Percentiles rank a stretch among this genome's conserved stretches.
phyloP scores from a whole-genome alignment of 495 filamentous ascomycete species.

The Pseudotulostoma volvatum region DNA sequence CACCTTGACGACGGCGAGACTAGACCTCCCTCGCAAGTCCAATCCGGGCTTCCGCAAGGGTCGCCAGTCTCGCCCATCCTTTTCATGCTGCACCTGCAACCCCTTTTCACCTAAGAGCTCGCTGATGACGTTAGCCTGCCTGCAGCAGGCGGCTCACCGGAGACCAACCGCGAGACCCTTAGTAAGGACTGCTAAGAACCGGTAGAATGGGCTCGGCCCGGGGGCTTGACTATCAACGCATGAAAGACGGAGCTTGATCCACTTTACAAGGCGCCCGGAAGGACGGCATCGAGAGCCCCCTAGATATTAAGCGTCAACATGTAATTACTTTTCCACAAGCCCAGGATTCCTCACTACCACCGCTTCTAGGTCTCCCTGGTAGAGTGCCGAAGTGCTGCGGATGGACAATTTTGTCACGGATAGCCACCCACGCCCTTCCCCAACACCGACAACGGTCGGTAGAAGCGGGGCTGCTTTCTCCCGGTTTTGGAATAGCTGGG shows the following conservation, averaged over 20 bases:
- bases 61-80: conserved; percentile 5
- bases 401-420: conserved; percentile 2
- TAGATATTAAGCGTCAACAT: not conserved
- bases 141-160: not conserved
- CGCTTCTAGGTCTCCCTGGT: conserved; percentile 1
- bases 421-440: conserved; percentile 1
- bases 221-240: not conserved
- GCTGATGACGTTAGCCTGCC: not conserved
- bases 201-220: not conserved
- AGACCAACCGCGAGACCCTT: not conserved
- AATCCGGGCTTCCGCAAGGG: conserved; percentile 3
- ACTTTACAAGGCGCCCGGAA: conserved; percentile 1
- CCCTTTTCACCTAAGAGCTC: not conserved
- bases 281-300: conserved; percentile 5
- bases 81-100: conserved; percentile 7
- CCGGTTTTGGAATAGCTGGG: not conserved
- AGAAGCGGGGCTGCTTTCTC: conserved; percentile 1
- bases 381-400: conserved; percentile 6
- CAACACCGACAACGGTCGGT: conserved; percentile 4
- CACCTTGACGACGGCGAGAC: not conserved
- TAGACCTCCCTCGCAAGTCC: not conserved
- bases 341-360: conserved; percentile 3
- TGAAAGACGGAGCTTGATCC: not conserved
- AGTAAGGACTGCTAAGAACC: not conserved
- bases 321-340: not conserved